Evolutionary conservation across 2,329 filamentous ascomycete genomes (phyloP), one percentile per base, ranked within the genome.

Genomic region (Exophiala spinifera): DNA sequence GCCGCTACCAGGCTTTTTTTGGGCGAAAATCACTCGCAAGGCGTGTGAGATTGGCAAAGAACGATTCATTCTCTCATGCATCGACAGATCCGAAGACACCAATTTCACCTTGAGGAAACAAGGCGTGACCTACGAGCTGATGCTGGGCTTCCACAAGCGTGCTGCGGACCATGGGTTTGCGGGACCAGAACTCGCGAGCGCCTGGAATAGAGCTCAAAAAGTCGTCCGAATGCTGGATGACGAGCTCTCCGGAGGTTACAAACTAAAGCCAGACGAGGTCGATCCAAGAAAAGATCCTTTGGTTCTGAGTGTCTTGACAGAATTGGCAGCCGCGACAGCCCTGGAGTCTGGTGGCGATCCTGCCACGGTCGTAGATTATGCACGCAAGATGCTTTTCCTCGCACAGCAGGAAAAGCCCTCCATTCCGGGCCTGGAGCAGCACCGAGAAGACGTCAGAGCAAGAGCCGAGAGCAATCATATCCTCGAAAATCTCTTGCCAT

Each of bases 301-400:
- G 21, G 68, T 77, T 15, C 67, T 75, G 42, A 75, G 69, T 19
- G 64, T 71, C 2, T 55, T 77, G 15, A 64, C 79, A 6, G 71
- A 78, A 48, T 64, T 80, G 14, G 70, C 70, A 57, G 74, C 76
- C 21, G 70, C 73, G n/a, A 66, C 68, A 36, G 71, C 74, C 31
- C 59, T 63, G 17, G 68, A 60, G 3, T 70, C 70, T 2, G 69
- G 70, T 33, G 75, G 79, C 59, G 59, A 64, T n/a, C 65, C 66
- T 20, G 67, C 67, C 3, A 66, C 71, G 25, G 75, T 78, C 23
- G 61, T 62, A 20, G 64, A 64, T 34, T 77, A 76, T 58, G 70
- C 69, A 11, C 60, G 65, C 48, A 71, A 69, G 53, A 63, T 75
- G 47, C 46, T 72, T 23, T 67, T 63, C 1, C 66, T 64, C 34